These are phyloP conservation scores for Nigrospora osmanthi DNA, from an alignment of 2,329 filamentous ascomycete genomes.

Conservation along the genomic window DNA sequence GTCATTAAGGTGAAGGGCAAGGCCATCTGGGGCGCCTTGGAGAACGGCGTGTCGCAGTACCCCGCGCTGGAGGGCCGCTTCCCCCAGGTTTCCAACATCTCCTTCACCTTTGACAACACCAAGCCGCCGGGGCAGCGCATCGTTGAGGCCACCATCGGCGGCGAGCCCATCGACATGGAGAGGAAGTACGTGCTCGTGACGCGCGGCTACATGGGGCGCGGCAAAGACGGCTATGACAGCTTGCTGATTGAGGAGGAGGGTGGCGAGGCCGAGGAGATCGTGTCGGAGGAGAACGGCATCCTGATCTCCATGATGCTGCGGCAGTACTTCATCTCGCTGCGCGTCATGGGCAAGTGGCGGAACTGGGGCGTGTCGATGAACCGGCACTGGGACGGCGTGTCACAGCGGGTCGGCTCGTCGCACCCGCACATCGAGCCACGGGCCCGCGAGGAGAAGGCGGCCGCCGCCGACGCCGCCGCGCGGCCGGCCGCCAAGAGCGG, in stretches of 20 bases:
- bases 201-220: slow-evolving; percentile 80
- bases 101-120: slow-evolving; percentile 62
- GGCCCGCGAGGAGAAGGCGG: no score
- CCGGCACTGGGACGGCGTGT: slow-evolving; percentile 59
- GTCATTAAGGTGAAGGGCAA: slow-evolving; percentile 65
- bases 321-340: slow-evolving; percentile 85
- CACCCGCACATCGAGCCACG: slow-evolving; percentile 35
- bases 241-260: slow-evolving; percentile 71
- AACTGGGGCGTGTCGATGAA: slow-evolving; percentile 56
- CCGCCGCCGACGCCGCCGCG: slow-evolving; percentile 15
- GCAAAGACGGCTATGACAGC: slow-evolving; percentile 76
- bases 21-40: slow-evolving; percentile 70
- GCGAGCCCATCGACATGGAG: slow-evolving; percentile 51
- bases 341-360: slow-evolving; percentile 73
- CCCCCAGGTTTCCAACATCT: slow-evolving; percentile 79
- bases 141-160: slow-evolving; percentile 51
- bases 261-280: slow-evolving; percentile 67
- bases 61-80: slow-evolving; percentile 81
- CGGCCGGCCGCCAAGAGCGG: slow-evolving; percentile 5
- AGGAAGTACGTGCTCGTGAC: slow-evolving; percentile 68
- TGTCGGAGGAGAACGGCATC: slow-evolving; percentile 80
- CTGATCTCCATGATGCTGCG: slow-evolving; percentile 79
- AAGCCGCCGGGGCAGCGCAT: slow-evolving; percentile 56
- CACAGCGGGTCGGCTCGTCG: slow-evolving; percentile 47
- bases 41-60: slow-evolving; percentile 74